These are phyloP conservation scores for Gossypium turneri DNA, from an alignment of 345 rosid species.

Conservation along the genomic window DNA sequence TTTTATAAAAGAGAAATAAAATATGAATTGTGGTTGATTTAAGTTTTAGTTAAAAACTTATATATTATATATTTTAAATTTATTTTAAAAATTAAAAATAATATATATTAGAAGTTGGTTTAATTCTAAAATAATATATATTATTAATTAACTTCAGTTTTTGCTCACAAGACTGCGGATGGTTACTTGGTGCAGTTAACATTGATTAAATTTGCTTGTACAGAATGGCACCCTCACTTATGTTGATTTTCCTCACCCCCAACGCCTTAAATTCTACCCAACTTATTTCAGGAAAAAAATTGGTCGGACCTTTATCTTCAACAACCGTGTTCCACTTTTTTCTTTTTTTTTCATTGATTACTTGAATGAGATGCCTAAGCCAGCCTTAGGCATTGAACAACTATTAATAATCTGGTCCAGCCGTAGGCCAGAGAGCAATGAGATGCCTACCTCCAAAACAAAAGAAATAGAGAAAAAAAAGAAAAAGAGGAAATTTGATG, in stretches of 20 bases:
- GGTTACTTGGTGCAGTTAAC: neutral
- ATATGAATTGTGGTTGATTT: no score
- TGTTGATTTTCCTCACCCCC: neutral
- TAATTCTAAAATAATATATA: no score
- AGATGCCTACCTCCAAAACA: neutral
- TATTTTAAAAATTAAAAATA: no score
- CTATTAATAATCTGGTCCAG: neutral
- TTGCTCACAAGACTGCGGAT: neutral
- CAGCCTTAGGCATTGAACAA: neutral
- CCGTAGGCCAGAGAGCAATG: neutral
- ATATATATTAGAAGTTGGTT: no score
- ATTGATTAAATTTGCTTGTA: neutral
- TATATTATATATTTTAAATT: no score
- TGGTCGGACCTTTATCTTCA: neutral
- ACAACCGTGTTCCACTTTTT: neutral
- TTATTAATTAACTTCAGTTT: no score
- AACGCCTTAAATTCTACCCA: slow-evolving; percentile 25
- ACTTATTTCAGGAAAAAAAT: neutral
- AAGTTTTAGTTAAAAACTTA: no score
- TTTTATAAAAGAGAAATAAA: no score
- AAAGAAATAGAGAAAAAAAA: no score
- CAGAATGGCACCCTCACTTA: neutral
- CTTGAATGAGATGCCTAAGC: neutral
- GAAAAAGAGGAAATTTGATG: no score
- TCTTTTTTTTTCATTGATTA: neutral